phyloP scores from a whole-genome alignment of 768 basidiomycete genomes.

The Lepiota brunneoincarnata region DNA sequence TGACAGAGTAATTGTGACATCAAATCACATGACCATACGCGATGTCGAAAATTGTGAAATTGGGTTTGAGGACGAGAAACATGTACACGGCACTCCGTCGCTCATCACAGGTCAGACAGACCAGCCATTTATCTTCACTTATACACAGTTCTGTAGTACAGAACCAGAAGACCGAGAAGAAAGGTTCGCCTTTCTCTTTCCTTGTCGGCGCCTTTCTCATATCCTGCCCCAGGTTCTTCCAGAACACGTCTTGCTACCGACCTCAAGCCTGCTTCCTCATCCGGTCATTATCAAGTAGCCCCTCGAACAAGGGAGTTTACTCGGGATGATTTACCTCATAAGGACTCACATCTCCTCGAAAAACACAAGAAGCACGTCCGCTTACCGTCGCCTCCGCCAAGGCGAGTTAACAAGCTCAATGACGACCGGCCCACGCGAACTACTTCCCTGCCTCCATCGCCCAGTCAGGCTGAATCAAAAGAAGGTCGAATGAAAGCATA shows the following conservation, averaged over 20 bases:
- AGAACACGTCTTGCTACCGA: constrained; percentile 10
- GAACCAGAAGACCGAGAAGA: neutral
- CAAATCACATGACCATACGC: neutral
- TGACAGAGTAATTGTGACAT: neutral
- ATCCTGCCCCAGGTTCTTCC: constrained; percentile 1
- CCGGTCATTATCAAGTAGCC: constrained; percentile 10
- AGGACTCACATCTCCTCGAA: neutral
- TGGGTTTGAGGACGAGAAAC: neutral
- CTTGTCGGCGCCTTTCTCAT: neutral
- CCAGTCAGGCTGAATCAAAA: neutral
- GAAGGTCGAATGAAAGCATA: neutral
- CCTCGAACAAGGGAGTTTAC: neutral
- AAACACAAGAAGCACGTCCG: neutral
- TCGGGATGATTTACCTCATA: constrained; percentile 4
- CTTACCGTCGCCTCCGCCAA: neutral
- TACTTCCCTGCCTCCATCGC: neutral
- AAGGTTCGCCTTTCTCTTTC: neutral
- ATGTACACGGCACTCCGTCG: constrained; percentile 3
- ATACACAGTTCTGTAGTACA: constrained; percentile 2
- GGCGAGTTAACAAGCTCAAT: neutral
- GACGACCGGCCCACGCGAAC: neutral
- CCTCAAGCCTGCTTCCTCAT: constrained; percentile 2
- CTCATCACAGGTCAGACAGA: neutral
- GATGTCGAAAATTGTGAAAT: neutral
- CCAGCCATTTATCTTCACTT: neutral